A percentile compares a stretch with the other conserved stretches of the same genome.
phyloP scores from a whole-genome alignment of 1,139 yeast genomes.

The Lodderomyces oxycetoniae region DNA sequence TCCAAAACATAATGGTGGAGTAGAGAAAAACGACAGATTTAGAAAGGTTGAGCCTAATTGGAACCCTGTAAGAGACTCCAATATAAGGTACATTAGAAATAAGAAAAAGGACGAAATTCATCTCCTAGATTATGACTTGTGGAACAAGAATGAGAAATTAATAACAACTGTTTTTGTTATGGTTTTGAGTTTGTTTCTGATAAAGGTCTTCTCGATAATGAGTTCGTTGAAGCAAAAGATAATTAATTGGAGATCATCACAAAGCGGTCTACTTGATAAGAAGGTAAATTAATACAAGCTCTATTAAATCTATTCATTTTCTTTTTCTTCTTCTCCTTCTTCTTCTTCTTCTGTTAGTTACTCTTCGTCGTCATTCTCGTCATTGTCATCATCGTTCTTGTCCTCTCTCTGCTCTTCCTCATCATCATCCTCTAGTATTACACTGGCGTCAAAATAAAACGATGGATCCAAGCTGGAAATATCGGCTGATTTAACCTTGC shows the following conservation, averaged over 20 bases:
- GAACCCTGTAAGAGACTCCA: slow-evolving; percentile 30
- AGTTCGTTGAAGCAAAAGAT: slow-evolving; percentile 8
- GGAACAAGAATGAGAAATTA: slow-evolving; percentile 38
- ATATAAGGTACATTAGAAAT: slow-evolving; percentile 28
- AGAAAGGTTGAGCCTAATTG: slow-evolving; percentile 32
- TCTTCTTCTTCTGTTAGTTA: slow-evolving; percentile 33
- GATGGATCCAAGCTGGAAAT: slow-evolving; percentile 80
- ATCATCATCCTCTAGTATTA: slow-evolving; percentile 34
- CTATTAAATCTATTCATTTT: slow-evolving; percentile 1
- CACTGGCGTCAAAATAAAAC: slow-evolving; percentile 74
- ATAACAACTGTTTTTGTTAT: slow-evolving; percentile 33
- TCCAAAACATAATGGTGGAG: slow-evolving; percentile 42
- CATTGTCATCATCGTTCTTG: neutral
- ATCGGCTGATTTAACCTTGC: slow-evolving; percentile 74
- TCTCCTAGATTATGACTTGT: slow-evolving; percentile 34
- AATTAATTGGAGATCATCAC: slow-evolving; percentile 3
- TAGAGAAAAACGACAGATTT: slow-evolving; percentile 51
- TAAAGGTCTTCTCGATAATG: slow-evolving; percentile 11
- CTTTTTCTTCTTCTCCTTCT: slow-evolving; percentile 5
- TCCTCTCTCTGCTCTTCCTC: neutral
- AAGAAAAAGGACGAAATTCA: slow-evolving; percentile 34
- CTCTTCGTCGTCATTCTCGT: neutral
- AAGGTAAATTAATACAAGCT: slow-evolving; percentile 7
- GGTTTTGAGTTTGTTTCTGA: slow-evolving; percentile 16
- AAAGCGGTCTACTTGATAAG: slow-evolving; percentile 3